phyloP scores from a whole-genome alignment of 306 rosid species.

The Medicago ruthenica region DNA sequence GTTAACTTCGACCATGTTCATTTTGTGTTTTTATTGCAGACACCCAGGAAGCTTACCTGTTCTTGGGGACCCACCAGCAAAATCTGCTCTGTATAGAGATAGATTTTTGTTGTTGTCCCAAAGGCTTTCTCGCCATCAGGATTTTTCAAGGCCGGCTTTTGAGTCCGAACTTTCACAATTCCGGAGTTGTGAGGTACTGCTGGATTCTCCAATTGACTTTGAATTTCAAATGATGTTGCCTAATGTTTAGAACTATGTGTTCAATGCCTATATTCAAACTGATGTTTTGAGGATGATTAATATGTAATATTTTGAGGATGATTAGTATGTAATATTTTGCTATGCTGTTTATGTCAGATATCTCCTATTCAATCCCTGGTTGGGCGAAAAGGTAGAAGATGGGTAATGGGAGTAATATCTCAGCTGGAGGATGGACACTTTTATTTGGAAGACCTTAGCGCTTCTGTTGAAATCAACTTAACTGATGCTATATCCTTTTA shows the following conservation, averaged over 20 bases:
- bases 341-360: constrained; percentile 60
- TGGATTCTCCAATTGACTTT: constrained; percentile 1
- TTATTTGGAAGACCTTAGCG: constrained; percentile 87
- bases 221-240: constrained; percentile 25
- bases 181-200: constrained; percentile 84
- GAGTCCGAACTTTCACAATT: constrained; percentile 65
- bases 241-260: constrained; percentile 3
- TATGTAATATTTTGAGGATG: background rate
- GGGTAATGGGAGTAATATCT: constrained; percentile 91
- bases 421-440: constrained; percentile 91
- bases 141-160: constrained; percentile 87
- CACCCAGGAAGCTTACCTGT: constrained; percentile 61
- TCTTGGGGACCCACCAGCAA: constrained; percentile 84
- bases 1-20: constrained; percentile 19
- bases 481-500: constrained; percentile 85
- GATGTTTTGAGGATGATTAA: constrained; percentile 19
- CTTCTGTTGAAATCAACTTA: constrained; percentile 77
- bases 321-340: background rate
- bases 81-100: constrained; percentile 73
- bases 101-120: constrained; percentile 77
- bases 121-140: constrained; percentile 84
- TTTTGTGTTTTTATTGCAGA: constrained; percentile 51
- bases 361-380: constrained; percentile 96
- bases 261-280: background rate
- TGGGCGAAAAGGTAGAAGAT: constrained; percentile 79